Percentiles rank a stretch among this genome's conserved stretches.
Conservation (phyloP, 2,329 filamentous ascomycete genomes). For the Diaporthe ampelina region DNA sequence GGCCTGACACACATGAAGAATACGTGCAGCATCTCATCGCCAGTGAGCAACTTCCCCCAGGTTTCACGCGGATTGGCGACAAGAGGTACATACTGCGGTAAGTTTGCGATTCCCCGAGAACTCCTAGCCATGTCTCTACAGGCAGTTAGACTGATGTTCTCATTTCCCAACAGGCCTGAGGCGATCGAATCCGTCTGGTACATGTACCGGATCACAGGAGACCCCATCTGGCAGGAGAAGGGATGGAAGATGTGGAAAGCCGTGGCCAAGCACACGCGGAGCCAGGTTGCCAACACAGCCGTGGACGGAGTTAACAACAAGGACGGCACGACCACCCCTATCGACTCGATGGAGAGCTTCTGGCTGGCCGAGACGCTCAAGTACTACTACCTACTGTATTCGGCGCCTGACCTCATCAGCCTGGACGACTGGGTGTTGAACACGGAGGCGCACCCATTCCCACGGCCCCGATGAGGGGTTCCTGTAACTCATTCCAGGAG, state of each 20-base stretch:
- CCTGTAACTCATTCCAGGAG: neutral
- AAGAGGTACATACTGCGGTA: slow-evolving; percentile 74
- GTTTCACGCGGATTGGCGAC: slow-evolving; percentile 62
- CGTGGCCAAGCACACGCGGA: slow-evolving; percentile 75
- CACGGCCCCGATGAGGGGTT: slow-evolving; percentile 54
- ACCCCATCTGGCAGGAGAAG: slow-evolving; percentile 80
- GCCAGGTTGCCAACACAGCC: slow-evolving; percentile 77
- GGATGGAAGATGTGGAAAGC: slow-evolving; percentile 89
- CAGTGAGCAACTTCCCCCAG: slow-evolving; percentile 61
- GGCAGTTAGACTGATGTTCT: slow-evolving; percentile 40
- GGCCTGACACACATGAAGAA: slow-evolving; percentile 67
- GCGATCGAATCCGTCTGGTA: slow-evolving; percentile 91
- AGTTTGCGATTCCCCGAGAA: slow-evolving; percentile 44
- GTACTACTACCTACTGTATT: slow-evolving; percentile 90
- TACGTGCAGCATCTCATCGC: slow-evolving; percentile 63
- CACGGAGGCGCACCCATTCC: slow-evolving; percentile 73
- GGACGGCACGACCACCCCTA: slow-evolving; percentile 54
- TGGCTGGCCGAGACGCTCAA: slow-evolving; percentile 94
- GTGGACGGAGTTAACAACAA: slow-evolving; percentile 71
- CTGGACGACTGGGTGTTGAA: slow-evolving; percentile 79
- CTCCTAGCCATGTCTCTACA: neutral
- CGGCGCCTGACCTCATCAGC: slow-evolving; percentile 73
- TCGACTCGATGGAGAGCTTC: slow-evolving; percentile 86
- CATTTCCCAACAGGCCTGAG: slow-evolving; percentile 72
- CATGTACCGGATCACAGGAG: slow-evolving; percentile 90